Evolutionary conservation across 345 rosid species (phyloP).

Genomic region (Aquilaria malaccensis): DNA sequence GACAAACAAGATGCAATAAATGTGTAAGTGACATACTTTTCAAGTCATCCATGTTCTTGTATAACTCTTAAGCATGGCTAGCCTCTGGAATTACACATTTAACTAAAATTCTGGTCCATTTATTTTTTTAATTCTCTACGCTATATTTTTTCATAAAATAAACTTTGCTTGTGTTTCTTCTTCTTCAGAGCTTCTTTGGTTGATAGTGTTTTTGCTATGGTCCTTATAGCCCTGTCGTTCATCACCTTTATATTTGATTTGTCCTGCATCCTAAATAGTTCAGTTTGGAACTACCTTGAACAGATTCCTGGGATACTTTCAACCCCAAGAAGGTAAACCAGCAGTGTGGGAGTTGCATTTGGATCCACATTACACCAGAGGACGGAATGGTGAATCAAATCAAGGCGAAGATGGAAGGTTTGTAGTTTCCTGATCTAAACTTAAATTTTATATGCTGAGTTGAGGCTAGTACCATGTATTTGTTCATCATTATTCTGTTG

Average conservation of each 20-base stretch:
- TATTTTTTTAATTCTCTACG: no score
- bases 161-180: no score
- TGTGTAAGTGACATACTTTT: conserved; percentile 38
- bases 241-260: no score
- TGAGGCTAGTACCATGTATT: neutral
- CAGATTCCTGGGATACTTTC: conserved; percentile 94
- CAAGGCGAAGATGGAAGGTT: conserved; percentile 65
- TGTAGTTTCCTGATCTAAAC: conserved; percentile 14
- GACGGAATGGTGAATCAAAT: conserved; percentile 54
- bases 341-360: conserved; percentile 79
- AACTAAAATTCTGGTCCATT: no score
- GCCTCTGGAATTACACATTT: no score
- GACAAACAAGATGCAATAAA: conserved; percentile 93
- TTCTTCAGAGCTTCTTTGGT: no score
- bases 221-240: no score
- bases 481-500: neutral
- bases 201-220: no score
- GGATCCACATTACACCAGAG: conserved; percentile 39
- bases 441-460: neutral
- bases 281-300: conserved; percentile 11
- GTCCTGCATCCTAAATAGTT: no score
- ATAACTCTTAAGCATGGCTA: no score
- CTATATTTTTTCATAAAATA: no score
- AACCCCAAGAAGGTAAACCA: conserved; percentile 64
- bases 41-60: no score